Percentiles rank a stretch among this genome's conserved stretches.
These are phyloP conservation scores for Russula griseocarnosa DNA, from an alignment of 768 basidiomycete genomes.

Conservation along the genomic window DNA sequence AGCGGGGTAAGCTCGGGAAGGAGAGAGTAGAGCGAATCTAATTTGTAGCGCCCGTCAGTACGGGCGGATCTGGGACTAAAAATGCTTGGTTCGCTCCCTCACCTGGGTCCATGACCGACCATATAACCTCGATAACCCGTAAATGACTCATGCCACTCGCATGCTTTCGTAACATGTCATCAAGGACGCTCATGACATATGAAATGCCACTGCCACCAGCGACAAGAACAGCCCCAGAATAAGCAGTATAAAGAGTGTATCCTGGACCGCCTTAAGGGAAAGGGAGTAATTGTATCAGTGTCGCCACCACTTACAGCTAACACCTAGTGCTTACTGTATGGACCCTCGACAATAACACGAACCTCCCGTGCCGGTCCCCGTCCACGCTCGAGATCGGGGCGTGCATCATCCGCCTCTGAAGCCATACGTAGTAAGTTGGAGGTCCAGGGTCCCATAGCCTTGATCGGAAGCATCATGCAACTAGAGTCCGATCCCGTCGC, in stretches of 20 bases:
- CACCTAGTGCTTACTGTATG: conserved; percentile 40
- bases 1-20: conserved; percentile 39
- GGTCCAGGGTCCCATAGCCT: conserved; percentile 52
- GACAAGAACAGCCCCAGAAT: conserved; percentile 51
- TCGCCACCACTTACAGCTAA: background rate
- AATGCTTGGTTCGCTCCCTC: conserved; percentile 28
- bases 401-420: conserved; percentile 37
- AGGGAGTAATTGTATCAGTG: conserved; percentile 25
- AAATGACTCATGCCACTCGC: conserved; percentile 37
- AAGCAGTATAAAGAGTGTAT: conserved; percentile 46
- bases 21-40: conserved; percentile 39
- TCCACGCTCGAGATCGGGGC: conserved; percentile 22
- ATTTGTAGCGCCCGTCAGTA: conserved; percentile 26
- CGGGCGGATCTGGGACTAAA: conserved; percentile 7
- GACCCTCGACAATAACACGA: conserved; percentile 50
- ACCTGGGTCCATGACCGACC: conserved; percentile 48
- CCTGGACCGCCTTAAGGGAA: conserved; percentile 39
- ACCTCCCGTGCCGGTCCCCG: conserved; percentile 29
- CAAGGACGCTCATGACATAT: conserved; percentile 47
- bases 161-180: conserved; percentile 48
- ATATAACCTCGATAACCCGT: conserved; percentile 51
- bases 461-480: conserved; percentile 49
- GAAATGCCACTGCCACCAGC: conserved; percentile 63
- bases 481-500: conserved; percentile 42
- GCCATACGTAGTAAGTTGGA: conserved; percentile 42